Base-by-base conservation (phyloP, 1,284 basidiomycete genomes). In the Tilletia horrida region DNA sequence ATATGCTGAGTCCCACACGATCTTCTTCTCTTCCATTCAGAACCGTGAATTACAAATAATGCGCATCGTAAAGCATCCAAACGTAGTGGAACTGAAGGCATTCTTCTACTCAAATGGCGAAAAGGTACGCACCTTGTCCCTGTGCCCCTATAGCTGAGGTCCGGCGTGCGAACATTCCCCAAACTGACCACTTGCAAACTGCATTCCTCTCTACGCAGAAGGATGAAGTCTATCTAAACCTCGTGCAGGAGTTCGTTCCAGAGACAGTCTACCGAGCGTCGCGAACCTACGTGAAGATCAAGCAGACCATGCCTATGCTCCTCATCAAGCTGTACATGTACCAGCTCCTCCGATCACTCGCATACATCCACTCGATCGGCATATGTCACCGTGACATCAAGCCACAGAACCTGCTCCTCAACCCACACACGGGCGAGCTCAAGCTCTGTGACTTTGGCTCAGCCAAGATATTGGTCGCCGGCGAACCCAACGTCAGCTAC, bases 11-110 rank as follows among this genome's bases (percentile, higher is more conserved):
- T 2, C 50, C 21, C 35, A 45, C 13, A n/a, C 23, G n/a, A 14
- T 66, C 44, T 65, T 65, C 27, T 13, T 27, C 18, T 29, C 65
- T n/a, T n/a, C 48, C 29, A 23, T 13, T 73, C 82, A 97, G 95
- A 98, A 98, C 85, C 95, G 95, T 81, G 95, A 99, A 85, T 87
- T 99, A 67, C 96, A 98, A 85, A 98, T 99, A 83, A 99, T 99
- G 95, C 88, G 94, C 79, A 89, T 97, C 65, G 93, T 98, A 64
- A 88, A 88, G 74, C 95, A 98, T 85, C 96, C 96, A 65, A 98
- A 98, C 82, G 95, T 98, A 52, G 93, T 96, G 78, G 95, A 97
- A 81, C 88, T 99, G 73, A 91, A 91, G 78, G 93, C 94, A 2
- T 99, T 96, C 85, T 99, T 98, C 86, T 98, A 99, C 84, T 94